A percentile compares a stretch with the other conserved stretches of the same genome.
These are phyloP conservation scores for Aplosporella prunicola DNA, from an alignment of 2,329 filamentous ascomycete species.

Conservation along the genomic window DNA sequence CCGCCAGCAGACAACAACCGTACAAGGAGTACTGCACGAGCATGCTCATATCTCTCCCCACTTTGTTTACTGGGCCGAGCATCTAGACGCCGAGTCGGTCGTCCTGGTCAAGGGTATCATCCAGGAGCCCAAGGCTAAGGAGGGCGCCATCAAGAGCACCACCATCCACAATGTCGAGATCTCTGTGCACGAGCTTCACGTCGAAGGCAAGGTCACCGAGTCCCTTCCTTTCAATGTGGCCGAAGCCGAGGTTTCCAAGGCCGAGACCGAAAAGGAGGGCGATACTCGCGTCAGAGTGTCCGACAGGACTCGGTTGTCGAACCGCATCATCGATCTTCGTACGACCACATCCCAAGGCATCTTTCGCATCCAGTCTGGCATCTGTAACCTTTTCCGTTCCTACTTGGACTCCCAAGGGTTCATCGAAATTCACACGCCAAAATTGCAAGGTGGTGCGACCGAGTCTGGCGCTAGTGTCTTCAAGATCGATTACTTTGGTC, in stretches of 20 bases:
- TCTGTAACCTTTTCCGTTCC: constrained; percentile 70
- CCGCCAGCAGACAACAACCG: constrained; percentile 70
- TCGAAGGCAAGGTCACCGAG: constrained; percentile 52
- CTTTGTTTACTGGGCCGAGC: constrained; percentile 83
- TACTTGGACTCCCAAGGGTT: constrained; percentile 69
- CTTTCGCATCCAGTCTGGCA: constrained; percentile 74
- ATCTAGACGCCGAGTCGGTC: constrained; percentile 67
- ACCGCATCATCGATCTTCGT: constrained; percentile 74
- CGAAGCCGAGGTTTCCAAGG: constrained; percentile 55
- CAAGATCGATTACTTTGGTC: constrained; percentile 82
- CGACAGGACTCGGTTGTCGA: constrained; percentile 64
- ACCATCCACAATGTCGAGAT: constrained; percentile 70
- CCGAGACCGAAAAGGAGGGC: constrained; percentile 46
- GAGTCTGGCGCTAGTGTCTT: constrained; percentile 90
- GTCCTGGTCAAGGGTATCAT: constrained; percentile 67
- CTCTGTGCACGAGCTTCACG: constrained; percentile 55
- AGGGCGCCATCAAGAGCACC: constrained; percentile 62
- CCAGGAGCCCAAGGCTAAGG: constrained; percentile 56
- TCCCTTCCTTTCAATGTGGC: constrained; percentile 60
- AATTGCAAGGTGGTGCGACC: constrained; percentile 80
- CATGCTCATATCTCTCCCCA: constrained; percentile 55
- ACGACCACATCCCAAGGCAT: constrained; percentile 81
- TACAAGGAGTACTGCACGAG: constrained; percentile 70
- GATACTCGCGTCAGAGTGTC: constrained; percentile 52
- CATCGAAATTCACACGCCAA: constrained; percentile 89